These are phyloP conservation scores for Aspergillus intermedius DNA, from an alignment of 2,329 filamentous ascomycete genomes.

Conservation along the genomic window DNA sequence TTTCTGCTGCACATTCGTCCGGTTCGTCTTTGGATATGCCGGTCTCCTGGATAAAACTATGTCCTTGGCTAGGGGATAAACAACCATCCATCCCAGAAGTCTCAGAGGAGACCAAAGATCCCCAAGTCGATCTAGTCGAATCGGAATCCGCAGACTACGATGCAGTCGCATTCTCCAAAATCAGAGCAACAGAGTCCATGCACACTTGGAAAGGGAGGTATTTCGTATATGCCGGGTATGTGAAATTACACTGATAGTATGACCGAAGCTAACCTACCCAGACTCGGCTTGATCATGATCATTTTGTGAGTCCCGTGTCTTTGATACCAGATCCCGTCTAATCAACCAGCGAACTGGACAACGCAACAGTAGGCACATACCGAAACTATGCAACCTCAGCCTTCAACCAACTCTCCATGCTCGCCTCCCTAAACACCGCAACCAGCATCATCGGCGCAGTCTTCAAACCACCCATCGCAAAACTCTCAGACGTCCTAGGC, in stretches of 20 bases:
- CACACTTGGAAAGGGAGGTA: slow-evolving; percentile 26
- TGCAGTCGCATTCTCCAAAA: slow-evolving; percentile 18
- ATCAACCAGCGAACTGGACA: slow-evolving; percentile 28
- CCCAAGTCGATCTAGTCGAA: slow-evolving; percentile 5
- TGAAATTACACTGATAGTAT: neutral
- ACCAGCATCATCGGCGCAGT: slow-evolving; percentile 35
- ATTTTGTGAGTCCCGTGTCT: slow-evolving; percentile 17
- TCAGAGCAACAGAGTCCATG: slow-evolving; percentile 23
- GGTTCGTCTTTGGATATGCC: no score
- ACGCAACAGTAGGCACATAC: slow-evolving; percentile 34
- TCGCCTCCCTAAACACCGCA: slow-evolving; percentile 31
- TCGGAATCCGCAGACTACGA: slow-evolving; percentile 2
- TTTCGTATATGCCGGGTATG: slow-evolving; percentile 22
- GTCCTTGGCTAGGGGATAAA: neutral
- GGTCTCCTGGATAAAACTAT: neutral
- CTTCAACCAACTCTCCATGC: slow-evolving; percentile 31
- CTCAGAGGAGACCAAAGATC: slow-evolving; percentile 5
- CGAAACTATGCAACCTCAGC: slow-evolving; percentile 37
- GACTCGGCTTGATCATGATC: slow-evolving; percentile 25
- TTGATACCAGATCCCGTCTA: neutral
- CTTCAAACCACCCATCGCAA: slow-evolving; percentile 38
- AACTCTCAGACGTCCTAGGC: slow-evolving; percentile 39
- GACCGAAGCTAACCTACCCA: slow-evolving; percentile 6
- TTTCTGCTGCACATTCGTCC: no score
- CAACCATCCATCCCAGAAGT: neutral